Base-by-base conservation (phyloP, 176 grass and related monocot genomes). In the Musa troglodytarum region DNA sequence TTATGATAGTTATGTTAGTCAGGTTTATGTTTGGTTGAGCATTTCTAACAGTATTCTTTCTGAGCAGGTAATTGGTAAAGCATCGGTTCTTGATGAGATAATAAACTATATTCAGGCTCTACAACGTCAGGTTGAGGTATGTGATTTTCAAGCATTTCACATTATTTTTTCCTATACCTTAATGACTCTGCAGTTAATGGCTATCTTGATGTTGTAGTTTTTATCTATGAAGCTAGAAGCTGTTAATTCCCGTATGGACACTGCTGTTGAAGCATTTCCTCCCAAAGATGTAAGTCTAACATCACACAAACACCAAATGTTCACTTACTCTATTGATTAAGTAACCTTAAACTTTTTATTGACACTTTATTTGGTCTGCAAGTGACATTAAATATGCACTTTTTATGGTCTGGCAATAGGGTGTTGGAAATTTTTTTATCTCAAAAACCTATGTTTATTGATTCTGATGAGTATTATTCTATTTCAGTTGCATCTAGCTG, bases 161-260 rank as follows among this genome's bases (percentile, higher is more conserved):
- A 79, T 53, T 68, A 3, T 28, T 59, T 68, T 11, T 52, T 25
- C 54, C 13, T 49, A 13, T 58, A 21, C 29, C 65, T 58, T 10
- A 1, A 1, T 53, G 78, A 68, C 50, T 72, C 52, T 53, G n/a
- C 29, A 71, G 56, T 61, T 78, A 50, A 6, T 84, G 70, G 3
- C 10, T 20, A 58, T 85, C 73, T 71, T 9, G 70, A 61, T 78
- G 17, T 85, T 78, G 43, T 78, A 98, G 94, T 98, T 98, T 78
- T 81, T 98, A 69, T 98, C 94, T 23, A 87, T 98, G 94, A 98
- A 98, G 78, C 90, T 98, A 73, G 94, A 98, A 83, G 90, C 88
- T 0, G 94, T 93, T 67, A 98, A 93, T 84, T 72, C 86, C 19
- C 88, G 79, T 52, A 78, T 87, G 50, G 87, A 64, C 53, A 67